Percentiles rank a stretch among this genome's conserved stretches.
Evolutionary conservation across 345 rosid genomes (phyloP).

Genomic region (Moricandia arvensis): DNA sequence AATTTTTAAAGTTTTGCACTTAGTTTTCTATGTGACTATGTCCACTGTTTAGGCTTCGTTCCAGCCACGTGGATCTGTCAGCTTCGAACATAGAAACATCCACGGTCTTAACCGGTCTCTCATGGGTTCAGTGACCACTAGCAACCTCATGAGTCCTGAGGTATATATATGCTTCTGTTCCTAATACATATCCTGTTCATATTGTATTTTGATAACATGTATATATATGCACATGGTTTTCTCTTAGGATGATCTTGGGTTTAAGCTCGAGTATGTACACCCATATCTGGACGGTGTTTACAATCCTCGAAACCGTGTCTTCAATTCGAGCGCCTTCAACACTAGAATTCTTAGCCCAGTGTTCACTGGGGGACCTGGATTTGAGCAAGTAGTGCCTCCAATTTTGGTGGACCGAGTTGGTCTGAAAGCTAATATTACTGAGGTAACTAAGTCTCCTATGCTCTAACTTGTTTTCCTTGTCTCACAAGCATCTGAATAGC

Average conservation of each 20-base stretch:
- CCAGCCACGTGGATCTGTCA: conserved; percentile 96
- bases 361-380: conserved; percentile 95
- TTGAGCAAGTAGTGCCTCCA: conserved; percentile 90
- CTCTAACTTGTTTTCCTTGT: background rate
- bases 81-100: conserved; percentile 91
- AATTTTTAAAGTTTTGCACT: background rate
- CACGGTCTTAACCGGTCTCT: conserved; percentile 85
- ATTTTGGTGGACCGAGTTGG: conserved; percentile 99
- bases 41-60: conserved; percentile 54
- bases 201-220: background rate
- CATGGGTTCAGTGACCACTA: conserved; percentile 92
- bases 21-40: background rate
- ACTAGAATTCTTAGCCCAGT: conserved; percentile 94
- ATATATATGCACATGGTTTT: background rate
- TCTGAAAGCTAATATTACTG: conserved; percentile 83
- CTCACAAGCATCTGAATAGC: conserved; percentile 30
- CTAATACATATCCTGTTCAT: background rate
- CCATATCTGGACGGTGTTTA: conserved; percentile 88
- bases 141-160: conserved; percentile 94
- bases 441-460: conserved; percentile 49
- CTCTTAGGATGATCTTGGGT: conserved; percentile 91
- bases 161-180: conserved; percentile 18
- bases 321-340: conserved; percentile 88
- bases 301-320: conserved; percentile 74
- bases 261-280: conserved; percentile 93